phyloP scores from a whole-genome alignment of 345 rosid species.

The Ceriops decandra region DNA sequence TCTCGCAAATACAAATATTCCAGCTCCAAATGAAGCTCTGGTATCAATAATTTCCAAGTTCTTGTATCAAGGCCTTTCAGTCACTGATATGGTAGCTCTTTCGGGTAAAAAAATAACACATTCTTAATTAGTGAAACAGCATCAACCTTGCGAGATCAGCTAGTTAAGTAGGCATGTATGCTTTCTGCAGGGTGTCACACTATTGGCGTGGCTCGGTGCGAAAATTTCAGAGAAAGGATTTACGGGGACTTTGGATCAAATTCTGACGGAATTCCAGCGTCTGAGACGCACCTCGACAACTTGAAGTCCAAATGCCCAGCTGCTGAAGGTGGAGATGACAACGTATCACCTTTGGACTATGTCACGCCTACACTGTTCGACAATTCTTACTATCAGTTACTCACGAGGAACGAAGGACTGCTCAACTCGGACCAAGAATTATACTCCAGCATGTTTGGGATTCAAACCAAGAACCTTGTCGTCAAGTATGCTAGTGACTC shows the following conservation, averaged over 20 bases:
- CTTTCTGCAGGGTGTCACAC: slow-evolving; percentile 68
- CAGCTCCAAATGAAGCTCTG: slow-evolving; percentile 49
- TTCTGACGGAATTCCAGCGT: slow-evolving; percentile 30
- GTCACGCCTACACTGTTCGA: slow-evolving; percentile 70
- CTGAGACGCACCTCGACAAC: slow-evolving; percentile 35
- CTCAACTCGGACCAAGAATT: slow-evolving; percentile 72
- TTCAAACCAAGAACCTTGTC: slow-evolving; percentile 54
- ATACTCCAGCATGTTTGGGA: slow-evolving; percentile 49
- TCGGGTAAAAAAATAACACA: slow-evolving; percentile 31
- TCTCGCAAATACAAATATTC: slow-evolving; percentile 42
- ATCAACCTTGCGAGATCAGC: no score
- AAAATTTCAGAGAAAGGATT: slow-evolving; percentile 57
- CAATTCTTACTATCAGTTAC: slow-evolving; percentile 53
- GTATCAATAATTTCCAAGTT: slow-evolving; percentile 49
- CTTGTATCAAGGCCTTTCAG: slow-evolving; percentile 58
- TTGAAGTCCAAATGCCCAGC: slow-evolving; percentile 58
- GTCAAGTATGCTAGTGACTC: slow-evolving; percentile 46
- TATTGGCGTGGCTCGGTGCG: slow-evolving; percentile 78
- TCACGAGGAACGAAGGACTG: slow-evolving; percentile 57
- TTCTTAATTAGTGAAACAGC: slow-evolving; percentile 3
- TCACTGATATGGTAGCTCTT: slow-evolving; percentile 74
- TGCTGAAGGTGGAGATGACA: slow-evolving; percentile 53
- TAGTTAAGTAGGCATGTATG: no score
- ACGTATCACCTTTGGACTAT: slow-evolving; percentile 63
- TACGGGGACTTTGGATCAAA: slow-evolving; percentile 53